These are phyloP conservation scores for Moniliella sp. DNA, from an alignment of 1,284 basidiomycete species.

Conservation along the genomic window DNA sequence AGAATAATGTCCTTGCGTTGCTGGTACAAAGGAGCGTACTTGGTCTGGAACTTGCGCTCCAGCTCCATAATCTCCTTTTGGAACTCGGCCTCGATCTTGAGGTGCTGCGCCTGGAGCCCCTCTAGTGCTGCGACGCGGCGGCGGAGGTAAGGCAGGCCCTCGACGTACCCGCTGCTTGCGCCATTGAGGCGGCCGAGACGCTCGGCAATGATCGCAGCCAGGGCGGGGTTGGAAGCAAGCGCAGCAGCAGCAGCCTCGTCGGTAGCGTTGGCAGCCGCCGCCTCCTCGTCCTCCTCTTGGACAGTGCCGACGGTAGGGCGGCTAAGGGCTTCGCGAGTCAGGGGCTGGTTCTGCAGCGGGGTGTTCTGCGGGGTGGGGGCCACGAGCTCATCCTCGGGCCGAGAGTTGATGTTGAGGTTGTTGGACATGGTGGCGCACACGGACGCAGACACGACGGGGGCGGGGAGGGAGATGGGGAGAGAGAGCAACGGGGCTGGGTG, in stretches of 20 bases:
- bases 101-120: constrained; percentile 78
- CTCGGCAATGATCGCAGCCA: constrained; percentile 35
- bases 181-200: constrained; percentile 49
- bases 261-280: too few relatives aligned
- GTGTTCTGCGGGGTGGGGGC: constrained; percentile 66
- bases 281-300: constrained; percentile 25
- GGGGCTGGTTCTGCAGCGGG: constrained; percentile 49
- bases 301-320: constrained; percentile 38
- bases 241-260: constrained; percentile 12
- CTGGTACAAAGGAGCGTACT: constrained; percentile 67
- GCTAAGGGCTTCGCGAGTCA: constrained; percentile 45
- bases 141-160: constrained; percentile 66
- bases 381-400: constrained; percentile 24
- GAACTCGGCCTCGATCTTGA: constrained; percentile 79
- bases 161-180: constrained; percentile 63
- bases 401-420: too few relatives aligned
- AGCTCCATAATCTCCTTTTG: constrained; percentile 87
- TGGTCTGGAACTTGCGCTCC: constrained; percentile 83
- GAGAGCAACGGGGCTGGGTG: too few relatives aligned
- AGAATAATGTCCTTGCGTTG: constrained; percentile 64
- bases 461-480: too few relatives aligned
- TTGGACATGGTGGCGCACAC: too few relatives aligned
- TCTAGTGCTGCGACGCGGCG: constrained; percentile 75
- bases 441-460: too few relatives aligned
- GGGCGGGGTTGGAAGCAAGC: constrained; percentile 27